phyloP scores from a whole-genome alignment of 495 filamentous ascomycete genomes.

The Umbilicaria muhlenbergii region DNA sequence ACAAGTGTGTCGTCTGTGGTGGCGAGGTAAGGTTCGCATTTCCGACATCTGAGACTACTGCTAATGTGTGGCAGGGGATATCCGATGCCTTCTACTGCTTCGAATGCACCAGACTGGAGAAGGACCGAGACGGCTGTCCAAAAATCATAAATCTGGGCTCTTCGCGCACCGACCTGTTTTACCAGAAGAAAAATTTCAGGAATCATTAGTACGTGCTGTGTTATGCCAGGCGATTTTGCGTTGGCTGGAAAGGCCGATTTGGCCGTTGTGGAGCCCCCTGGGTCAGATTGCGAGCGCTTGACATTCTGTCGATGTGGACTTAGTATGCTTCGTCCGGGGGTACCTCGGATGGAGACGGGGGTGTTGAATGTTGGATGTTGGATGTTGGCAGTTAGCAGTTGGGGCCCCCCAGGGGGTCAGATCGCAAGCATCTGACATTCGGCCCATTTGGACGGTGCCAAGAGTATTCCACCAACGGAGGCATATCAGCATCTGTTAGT shows the following conservation, averaged over 20 bases:
- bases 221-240: neutral
- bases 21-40: slow-evolving; percentile 41
- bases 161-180: slow-evolving; percentile 88
- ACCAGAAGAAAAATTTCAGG: slow-evolving; percentile 63
- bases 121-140: slow-evolving; percentile 93
- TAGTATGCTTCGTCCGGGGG: too few species aligned
- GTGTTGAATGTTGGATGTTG: too few species aligned
- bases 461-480: too few species aligned
- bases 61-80: slow-evolving; percentile 42
- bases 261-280: too few species aligned
- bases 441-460: too few species aligned
- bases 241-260: neutral
- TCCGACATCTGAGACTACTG: neutral
- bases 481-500: too few species aligned
- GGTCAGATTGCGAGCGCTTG: too few species aligned
- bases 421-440: too few species aligned
- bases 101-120: slow-evolving; percentile 93
- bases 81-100: slow-evolving; percentile 99
- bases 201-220: slow-evolving; percentile 34
- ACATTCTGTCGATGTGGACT: too few species aligned
- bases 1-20: slow-evolving; percentile 98
- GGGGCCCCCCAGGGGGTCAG: too few species aligned
- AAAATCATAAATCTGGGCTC: slow-evolving; percentile 99
- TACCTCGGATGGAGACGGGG: too few species aligned
- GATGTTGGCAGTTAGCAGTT: too few species aligned